Evolutionary conservation across 2,329 filamentous ascomycete species (phyloP).

Genomic region (Fusarium compactum): DNA sequence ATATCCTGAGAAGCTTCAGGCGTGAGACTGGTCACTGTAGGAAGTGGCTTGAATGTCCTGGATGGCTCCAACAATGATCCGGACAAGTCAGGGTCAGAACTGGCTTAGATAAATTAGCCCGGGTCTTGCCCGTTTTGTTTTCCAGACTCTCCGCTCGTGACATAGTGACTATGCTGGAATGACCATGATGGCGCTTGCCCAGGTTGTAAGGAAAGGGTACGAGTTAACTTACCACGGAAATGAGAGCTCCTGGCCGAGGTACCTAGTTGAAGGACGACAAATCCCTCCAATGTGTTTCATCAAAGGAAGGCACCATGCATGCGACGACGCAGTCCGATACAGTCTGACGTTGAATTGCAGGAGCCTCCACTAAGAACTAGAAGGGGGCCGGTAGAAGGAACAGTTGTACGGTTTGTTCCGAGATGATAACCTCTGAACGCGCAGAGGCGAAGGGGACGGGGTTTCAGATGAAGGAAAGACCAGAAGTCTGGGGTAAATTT

Average conservation of each 20-base stretch:
- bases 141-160: neutral
- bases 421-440: neutral
- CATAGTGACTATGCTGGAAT: neutral
- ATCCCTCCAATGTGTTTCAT: neutral
- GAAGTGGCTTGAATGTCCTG: neutral
- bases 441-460: neutral
- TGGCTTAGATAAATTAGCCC: neutral
- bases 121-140: neutral
- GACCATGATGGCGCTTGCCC: neutral
- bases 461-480: constrained; percentile 2
- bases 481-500: constrained; percentile 16
- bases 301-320: neutral
- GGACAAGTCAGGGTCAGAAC: neutral
- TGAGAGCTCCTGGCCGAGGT: neutral
- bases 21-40: neutral
- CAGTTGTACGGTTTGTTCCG: neutral
- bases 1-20: neutral
- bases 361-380: neutral
- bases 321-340: neutral
- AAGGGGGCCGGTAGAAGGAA: neutral
- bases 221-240: neutral
- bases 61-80: neutral
- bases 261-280: neutral
- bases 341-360: neutral
- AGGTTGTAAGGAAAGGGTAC: neutral